Evolutionary conservation across 2,329 filamentous ascomycete species (phyloP).

Genomic region (Elsinoe necatrix): DNA sequence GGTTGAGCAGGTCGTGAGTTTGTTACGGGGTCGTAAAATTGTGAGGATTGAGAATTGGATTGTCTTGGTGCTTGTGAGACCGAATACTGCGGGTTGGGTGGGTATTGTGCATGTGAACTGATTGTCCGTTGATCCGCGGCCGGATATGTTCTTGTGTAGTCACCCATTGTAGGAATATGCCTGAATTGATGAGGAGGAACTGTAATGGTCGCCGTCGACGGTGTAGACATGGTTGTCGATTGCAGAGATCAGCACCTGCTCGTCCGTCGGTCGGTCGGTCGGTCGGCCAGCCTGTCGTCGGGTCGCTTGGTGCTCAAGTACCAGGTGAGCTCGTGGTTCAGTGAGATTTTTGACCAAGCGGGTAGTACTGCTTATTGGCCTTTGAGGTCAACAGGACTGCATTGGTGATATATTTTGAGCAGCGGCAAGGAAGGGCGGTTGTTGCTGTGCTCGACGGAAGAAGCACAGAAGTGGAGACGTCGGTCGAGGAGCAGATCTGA

Average conservation of each 20-base stretch:
- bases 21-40: conserved; percentile 6
- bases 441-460: conserved; percentile 15
- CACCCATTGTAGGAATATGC: conserved; percentile 28
- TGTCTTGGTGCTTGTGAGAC: conserved; percentile 11
- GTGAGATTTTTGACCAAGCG: not conserved
- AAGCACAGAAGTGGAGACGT: conserved; percentile 13
- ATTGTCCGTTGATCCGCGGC: conserved; percentile 12
- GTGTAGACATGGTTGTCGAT: conserved; percentile 33
- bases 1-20: not conserved
- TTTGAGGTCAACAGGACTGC: not conserved
- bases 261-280: conserved; percentile 7
- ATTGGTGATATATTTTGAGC: not conserved
- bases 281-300: not conserved
- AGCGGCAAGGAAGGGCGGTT: conserved; percentile 9
- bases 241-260: conserved; percentile 3
- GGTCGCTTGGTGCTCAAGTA: not conserved
- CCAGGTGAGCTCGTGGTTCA: not conserved
- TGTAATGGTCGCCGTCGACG: conserved; percentile 36
- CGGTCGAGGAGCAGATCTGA: not conserved
- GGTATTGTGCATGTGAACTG: conserved; percentile 25
- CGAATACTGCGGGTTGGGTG: conserved; percentile 1
- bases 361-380: not conserved
- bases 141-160: conserved; percentile 22
- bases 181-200: conserved; percentile 33
- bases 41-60: conserved; percentile 10